phyloP scores from a whole-genome alignment of 352 stramenopile species.

The Phytophthora europaea region DNA sequence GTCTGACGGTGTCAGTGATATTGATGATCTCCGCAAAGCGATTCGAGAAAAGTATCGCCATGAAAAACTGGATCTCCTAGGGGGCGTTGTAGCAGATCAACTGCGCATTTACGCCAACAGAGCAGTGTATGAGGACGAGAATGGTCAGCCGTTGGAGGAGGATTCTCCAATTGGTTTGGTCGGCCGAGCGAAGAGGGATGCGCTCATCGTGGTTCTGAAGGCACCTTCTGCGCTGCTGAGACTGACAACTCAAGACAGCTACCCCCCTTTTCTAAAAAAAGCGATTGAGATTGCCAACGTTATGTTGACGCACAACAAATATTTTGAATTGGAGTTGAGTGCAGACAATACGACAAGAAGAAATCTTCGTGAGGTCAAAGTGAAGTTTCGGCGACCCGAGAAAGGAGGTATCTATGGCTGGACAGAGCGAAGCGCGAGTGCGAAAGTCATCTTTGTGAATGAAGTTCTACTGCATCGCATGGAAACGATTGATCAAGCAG shows the following conservation, averaged over 20 bases:
- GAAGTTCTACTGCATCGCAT: conserved; percentile 11
- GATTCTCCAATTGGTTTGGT: not conserved
- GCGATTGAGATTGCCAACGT: conserved; percentile 12
- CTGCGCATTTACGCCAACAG: conserved; percentile 2
- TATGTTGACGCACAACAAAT: not conserved
- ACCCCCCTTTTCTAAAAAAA: conserved; percentile 3
- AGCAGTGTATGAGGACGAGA: conserved; percentile 11
- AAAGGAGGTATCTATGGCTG: conserved; percentile 1
- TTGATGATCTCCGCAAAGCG: not conserved
- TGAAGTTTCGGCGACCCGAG: conserved; percentile 3
- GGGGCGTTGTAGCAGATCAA: not conserved
- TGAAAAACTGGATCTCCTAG: not conserved
- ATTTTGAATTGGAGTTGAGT: conserved; percentile 2
- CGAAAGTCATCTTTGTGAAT: conserved; percentile 8
- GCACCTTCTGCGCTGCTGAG: not conserved
- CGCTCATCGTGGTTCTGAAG: not conserved
- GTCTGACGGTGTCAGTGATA: not conserved
- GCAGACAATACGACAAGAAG: conserved; percentile 2
- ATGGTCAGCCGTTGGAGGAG: conserved; percentile 11
- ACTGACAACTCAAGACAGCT: conserved; percentile 2
- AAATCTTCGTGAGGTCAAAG: conserved; percentile 7
- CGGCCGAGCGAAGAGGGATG: not conserved
- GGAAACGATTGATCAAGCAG: conserved; percentile 6
- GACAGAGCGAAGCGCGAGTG: not conserved
- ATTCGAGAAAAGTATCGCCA: not conserved